These are phyloP conservation scores for Tricholoma hemisulphureum DNA, from an alignment of 768 basidiomycete species.

Conservation along the genomic window DNA sequence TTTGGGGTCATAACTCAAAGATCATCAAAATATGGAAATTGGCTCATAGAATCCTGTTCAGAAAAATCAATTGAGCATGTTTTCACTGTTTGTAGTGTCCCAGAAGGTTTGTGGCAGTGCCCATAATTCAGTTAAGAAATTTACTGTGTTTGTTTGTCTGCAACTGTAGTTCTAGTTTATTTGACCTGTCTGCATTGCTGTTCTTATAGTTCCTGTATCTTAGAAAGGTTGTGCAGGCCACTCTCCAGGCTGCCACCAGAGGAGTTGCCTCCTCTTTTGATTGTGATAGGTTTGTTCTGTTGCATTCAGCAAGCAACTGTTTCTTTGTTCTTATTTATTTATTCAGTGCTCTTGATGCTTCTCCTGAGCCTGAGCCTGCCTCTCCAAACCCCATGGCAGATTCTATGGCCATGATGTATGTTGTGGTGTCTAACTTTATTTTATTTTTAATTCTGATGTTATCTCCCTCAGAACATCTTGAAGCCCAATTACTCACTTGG, in stretches of 20 bases:
- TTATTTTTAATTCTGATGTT: not conserved
- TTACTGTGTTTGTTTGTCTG: no score
- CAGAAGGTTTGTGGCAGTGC: no score
- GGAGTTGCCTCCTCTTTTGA: not conserved
- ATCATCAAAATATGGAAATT: no score
- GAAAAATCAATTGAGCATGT: no score
- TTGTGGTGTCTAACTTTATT: not conserved
- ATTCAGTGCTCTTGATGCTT: not conserved
- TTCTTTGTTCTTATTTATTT: not conserved
- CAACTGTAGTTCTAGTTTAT: not conserved
- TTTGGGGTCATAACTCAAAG: no score
- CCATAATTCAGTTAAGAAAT: no score
- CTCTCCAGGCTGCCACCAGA: not conserved
- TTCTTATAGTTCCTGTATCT: not conserved
- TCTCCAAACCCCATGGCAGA: not conserved
- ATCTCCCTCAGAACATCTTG: not conserved
- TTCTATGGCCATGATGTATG: not conserved
- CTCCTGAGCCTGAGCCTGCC: not conserved
- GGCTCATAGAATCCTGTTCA: no score
- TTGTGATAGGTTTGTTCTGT: not conserved
- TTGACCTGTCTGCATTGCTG: not conserved
- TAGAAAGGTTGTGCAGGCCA: not conserved
- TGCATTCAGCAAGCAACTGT: not conserved
- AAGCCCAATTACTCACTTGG: no score
- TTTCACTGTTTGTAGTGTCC: no score